phyloP scores from a whole-genome alignment of 768 basidiomycete species.

The Leucocoprinus leucothites region DNA sequence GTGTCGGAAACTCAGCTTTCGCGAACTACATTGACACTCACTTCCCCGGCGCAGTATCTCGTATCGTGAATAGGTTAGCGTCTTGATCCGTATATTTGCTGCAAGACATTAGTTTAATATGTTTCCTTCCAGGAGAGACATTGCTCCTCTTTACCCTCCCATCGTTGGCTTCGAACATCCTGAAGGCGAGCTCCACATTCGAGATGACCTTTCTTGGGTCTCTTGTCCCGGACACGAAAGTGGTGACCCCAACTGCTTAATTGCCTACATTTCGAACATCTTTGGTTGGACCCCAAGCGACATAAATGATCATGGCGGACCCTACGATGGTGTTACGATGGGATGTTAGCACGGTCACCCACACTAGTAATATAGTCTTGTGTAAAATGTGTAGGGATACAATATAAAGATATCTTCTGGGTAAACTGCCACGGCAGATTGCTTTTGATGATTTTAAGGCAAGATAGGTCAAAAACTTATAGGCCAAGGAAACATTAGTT shows the following conservation, averaged over 20 bases:
- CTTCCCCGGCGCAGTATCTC: constrained; percentile 16
- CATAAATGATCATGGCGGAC: constrained; percentile 38
- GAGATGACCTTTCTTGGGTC: too few species aligned
- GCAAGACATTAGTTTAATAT: not conserved
- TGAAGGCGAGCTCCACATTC: too few species aligned
- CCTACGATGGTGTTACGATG: constrained; percentile 6
- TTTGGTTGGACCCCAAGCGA: constrained; percentile 42
- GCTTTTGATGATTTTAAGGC: too few species aligned
- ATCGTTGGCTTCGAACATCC: too few species aligned
- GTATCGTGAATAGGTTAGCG: constrained; percentile 20
- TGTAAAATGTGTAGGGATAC: constrained; percentile 18
- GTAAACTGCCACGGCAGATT: too few species aligned
- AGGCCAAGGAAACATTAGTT: too few species aligned
- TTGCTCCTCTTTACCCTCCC: constrained; percentile 28
- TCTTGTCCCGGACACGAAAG: constrained; percentile 65
- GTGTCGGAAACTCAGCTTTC: constrained; percentile 34
- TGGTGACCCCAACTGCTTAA: constrained; percentile 42
- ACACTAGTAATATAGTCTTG: too few species aligned
- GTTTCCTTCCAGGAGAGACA: constrained; percentile 18
- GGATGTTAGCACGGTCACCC: constrained; percentile 1
- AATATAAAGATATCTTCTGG: constrained; percentile 14
- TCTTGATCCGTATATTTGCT: not conserved
- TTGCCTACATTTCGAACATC: constrained; percentile 51
- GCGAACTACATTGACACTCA: constrained; percentile 22
- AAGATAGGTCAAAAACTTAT: too few species aligned